These are phyloP conservation scores for Boletus holoroseus DNA, from an alignment of 1,284 basidiomycete genomes.

Conservation along the genomic window DNA sequence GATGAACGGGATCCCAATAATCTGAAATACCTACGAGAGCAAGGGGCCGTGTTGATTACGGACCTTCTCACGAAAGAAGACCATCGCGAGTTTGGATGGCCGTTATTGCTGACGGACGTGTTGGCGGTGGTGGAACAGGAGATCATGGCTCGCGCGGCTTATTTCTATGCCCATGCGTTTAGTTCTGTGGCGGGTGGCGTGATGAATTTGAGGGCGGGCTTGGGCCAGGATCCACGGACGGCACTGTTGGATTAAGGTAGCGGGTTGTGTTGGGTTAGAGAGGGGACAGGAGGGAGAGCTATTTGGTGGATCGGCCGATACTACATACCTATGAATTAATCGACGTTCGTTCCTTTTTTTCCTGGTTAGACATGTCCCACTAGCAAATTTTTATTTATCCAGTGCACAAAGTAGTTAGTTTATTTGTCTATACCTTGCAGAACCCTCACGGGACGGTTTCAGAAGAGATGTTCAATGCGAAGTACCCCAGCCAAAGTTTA, in stretches of 20 bases:
- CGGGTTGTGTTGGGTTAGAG: background rate
- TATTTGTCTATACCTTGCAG: background rate
- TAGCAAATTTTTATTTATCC: background rate
- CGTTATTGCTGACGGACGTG: constrained; percentile 42
- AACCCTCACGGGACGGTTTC: too few relatives aligned
- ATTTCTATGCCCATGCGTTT: constrained; percentile 43
- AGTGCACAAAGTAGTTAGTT: background rate
- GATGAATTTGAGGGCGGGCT: constrained; percentile 38
- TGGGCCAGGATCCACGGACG: constrained; percentile 39
- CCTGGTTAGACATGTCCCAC: background rate
- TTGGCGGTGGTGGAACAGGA: constrained; percentile 43
- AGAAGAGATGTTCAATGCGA: background rate
- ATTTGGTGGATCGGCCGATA: background rate
- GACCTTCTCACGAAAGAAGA: constrained; percentile 43
- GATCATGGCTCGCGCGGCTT: constrained; percentile 35
- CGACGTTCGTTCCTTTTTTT: background rate
- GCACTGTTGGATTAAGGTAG: constrained; percentile 29
- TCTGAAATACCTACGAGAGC: constrained; percentile 33
- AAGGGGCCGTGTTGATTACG: constrained; percentile 39
- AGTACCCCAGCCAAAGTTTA: too few relatives aligned
- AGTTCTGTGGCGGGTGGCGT: constrained; percentile 43
- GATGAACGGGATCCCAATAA: constrained; percentile 39
- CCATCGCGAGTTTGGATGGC: constrained; percentile 38
- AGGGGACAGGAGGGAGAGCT: background rate
- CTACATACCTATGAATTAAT: too few relatives aligned